Evolutionary conservation across 805 yeast genomes (phyloP), one percentile per base, ranked within the genome.

Genomic region (Nakazawaea ishiwadae): DNA sequence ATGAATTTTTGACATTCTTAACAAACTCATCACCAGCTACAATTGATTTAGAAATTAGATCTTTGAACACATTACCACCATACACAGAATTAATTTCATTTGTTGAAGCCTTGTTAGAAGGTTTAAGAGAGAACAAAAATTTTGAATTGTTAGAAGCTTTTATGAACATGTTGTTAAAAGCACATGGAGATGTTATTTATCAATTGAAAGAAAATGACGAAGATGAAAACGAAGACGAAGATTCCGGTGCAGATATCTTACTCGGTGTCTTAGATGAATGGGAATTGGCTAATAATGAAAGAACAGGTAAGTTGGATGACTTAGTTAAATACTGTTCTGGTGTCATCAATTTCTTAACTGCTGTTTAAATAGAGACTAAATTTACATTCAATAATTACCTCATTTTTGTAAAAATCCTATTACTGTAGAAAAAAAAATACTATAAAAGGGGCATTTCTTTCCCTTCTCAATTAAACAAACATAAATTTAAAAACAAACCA

Each of bases 31-130:
- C 96, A 0, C 96, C 97, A 4, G 71, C 96, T 1, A 62, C 75
- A 2, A 71, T 88, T 19, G 98, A 93, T 58, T 60, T 93, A 44
- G 99, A 93, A 60, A 79, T 93, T 44, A 79, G 95, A 53, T 83
- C 96, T 2, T 60, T 93, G 48, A 74, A 79, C 50, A 58, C 82
- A 2, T 64, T 71, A 37, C 78, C 81, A 16, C 95, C 95, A 12
- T 75, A 76, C 51, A 51, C 54, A 9, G 97, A 91, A 63, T 58
- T 89, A 51, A 56, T 72, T 0, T 59, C 66, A 47, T 88, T 91
- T 49, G 66, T 89, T 11, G 61, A 68, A n/a, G 90, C 95, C 0
- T 55, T 93, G 49, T 66, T 74, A 3, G 61, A 59, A 35, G 95
- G 91, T 1, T 57, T 85, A 35, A 50, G 56, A 5, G 46, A 67